These are phyloP conservation scores for Anaeramoeba flamelloides DNA, from an alignment of 78 protist species.

Conservation along the genomic window DNA sequence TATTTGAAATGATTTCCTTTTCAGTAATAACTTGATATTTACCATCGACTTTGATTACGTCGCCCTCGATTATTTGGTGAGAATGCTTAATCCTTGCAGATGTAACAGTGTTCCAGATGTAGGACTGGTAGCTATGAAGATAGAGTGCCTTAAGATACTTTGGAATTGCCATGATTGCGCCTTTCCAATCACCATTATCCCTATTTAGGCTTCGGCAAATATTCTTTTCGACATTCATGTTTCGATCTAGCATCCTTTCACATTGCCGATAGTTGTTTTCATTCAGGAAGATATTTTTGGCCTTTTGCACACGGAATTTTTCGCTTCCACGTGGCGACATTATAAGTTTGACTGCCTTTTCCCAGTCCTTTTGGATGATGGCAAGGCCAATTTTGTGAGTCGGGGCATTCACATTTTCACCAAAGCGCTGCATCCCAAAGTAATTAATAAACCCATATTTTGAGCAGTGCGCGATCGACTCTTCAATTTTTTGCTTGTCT, in stretches of 20 bases:
- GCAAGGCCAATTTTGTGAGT: neutral
- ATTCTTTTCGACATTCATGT: neutral
- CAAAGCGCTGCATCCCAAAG: neutral
- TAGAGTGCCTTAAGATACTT: neutral
- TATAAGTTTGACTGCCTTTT: neutral
- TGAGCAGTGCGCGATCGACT: neutral
- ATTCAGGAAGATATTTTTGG: neutral
- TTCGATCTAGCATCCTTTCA: neutral
- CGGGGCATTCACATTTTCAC: neutral
- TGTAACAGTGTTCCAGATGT: neutral
- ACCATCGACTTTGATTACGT: neutral
- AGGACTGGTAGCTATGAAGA: neutral
- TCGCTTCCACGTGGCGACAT: too few relatives aligned
- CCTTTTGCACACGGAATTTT: too few relatives aligned
- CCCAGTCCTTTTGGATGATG: neutral
- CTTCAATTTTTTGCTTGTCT: neutral
- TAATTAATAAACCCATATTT: neutral
- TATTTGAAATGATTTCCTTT: neutral
- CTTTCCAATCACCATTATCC: neutral
- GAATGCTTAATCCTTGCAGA: neutral
- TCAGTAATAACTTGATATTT: neutral
- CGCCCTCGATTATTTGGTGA: neutral
- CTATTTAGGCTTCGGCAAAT: neutral
- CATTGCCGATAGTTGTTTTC: neutral
- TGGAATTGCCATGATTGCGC: neutral